Evolutionary conservation across 2,329 filamentous ascomycete genomes (phyloP).

Genomic region (Pseudocercospora macadamiae): DNA sequence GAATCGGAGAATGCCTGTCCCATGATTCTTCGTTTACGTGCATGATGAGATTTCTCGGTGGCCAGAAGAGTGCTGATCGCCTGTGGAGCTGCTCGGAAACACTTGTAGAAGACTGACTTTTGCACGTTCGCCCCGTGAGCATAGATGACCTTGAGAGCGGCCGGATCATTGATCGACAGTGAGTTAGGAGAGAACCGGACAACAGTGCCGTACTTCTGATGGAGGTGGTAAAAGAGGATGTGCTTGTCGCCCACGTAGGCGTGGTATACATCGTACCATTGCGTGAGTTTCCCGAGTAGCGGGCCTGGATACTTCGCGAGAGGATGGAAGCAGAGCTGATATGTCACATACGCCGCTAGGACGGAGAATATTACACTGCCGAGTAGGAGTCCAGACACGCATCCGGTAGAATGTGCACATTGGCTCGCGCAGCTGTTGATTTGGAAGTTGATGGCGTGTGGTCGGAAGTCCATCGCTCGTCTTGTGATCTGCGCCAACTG

Average conservation of each 20-base stretch:
- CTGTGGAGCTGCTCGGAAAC: slow-evolving; percentile 47
- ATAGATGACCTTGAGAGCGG: slow-evolving; percentile 53
- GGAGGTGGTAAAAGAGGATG: slow-evolving; percentile 30
- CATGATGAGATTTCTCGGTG: slow-evolving; percentile 50
- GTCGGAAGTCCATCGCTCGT: slow-evolving; percentile 11
- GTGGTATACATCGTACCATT: slow-evolving; percentile 32
- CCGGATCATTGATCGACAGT: slow-evolving; percentile 32
- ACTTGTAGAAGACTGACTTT: slow-evolving; percentile 53
- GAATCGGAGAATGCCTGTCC: slow-evolving; percentile 49
- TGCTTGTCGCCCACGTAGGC: slow-evolving; percentile 35
- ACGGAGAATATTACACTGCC: slow-evolving; percentile 13
- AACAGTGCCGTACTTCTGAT: slow-evolving; percentile 29
- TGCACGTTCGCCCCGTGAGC: slow-evolving; percentile 52
- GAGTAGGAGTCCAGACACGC: slow-evolving; percentile 12
- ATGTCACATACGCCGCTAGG: slow-evolving; percentile 23
- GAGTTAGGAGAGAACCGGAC: slow-evolving; percentile 33
- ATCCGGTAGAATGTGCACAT: slow-evolving; percentile 19
- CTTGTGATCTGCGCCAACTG: slow-evolving; percentile 6
- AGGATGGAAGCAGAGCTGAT: slow-evolving; percentile 41
- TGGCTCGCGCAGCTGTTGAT: not conserved
- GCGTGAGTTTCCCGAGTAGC: slow-evolving; percentile 28
- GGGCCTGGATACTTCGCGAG: slow-evolving; percentile 43
- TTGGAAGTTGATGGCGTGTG: not conserved
- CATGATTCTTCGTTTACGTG: slow-evolving; percentile 50
- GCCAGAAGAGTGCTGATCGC: slow-evolving; percentile 48